These are phyloP conservation scores for Paraphaeosphaeria minitans DNA, from an alignment of 2,329 filamentous ascomycete genomes.

Conservation along the genomic window DNA sequence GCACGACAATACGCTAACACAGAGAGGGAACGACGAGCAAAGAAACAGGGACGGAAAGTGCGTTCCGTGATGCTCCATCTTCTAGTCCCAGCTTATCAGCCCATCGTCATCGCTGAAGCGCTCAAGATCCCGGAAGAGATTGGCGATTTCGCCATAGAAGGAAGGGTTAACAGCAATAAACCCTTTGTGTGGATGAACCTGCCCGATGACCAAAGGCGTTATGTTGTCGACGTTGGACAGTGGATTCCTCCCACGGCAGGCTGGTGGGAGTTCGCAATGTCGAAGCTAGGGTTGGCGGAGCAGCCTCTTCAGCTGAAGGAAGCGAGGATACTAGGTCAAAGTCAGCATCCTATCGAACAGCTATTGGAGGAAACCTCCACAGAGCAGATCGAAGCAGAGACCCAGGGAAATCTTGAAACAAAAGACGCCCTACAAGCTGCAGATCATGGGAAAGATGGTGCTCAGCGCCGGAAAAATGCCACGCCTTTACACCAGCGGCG, in stretches of 20 bases:
- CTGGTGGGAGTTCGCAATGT: slow-evolving; percentile 10
- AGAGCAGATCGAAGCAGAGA: not conserved
- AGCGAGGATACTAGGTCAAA: slow-evolving; percentile 5
- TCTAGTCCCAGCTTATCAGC: slow-evolving; percentile 49
- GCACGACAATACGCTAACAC: slow-evolving; percentile 23
- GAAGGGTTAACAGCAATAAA: slow-evolving; percentile 13
- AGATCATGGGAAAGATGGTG: not conserved
- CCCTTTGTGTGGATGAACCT: slow-evolving; percentile 13
- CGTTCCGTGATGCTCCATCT: slow-evolving; percentile 39
- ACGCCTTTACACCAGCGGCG: not conserved
- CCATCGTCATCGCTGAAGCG: slow-evolving; percentile 46
- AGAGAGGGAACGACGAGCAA: slow-evolving; percentile 20
- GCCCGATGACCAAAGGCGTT: slow-evolving; percentile 10
- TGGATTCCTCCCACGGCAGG: slow-evolving; percentile 8
- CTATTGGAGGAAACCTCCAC: not conserved
- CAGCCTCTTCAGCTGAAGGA: slow-evolving; percentile 1
- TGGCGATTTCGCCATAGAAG: slow-evolving; percentile 12
- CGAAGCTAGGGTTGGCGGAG: slow-evolving; percentile 6
- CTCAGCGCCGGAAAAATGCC: not conserved
- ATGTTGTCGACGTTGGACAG: slow-evolving; percentile 10
- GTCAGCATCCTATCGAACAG: not conserved
- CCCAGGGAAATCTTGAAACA: not conserved
- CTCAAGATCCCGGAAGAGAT: slow-evolving; percentile 23
- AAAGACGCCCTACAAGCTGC: not conserved
- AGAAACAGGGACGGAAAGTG: not conserved